Evolutionary conservation across 257 asterid genomes (phyloP), one percentile per base, ranked within the genome.

Genomic region (Mitragyna speciosa): DNA sequence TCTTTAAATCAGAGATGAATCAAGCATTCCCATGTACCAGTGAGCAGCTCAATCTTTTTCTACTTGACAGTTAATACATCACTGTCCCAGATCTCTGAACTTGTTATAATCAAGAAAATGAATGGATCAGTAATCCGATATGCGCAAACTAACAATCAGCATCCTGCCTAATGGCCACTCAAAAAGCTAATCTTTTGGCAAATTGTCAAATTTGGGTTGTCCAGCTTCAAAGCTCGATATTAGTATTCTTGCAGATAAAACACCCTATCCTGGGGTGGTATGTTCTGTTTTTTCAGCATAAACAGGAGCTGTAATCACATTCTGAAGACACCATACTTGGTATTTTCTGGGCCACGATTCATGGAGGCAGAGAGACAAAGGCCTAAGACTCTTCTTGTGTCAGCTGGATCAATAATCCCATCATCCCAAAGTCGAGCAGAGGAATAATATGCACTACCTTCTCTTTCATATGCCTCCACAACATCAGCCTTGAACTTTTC

Each of bases 391-490:
- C 87, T 96, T 75, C 99, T 92, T 16, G 99, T 96, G 78, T 95
- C 97, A 31, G 96, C 97, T 16, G 99, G 99, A 81, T 95, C 99
- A 39, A 95, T 93, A 30, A 95, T 86, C 15, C 99, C 99, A 24
- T 95, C 99, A 49, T 95, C 99, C 99, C 99, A 95, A 73, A 95
- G 97, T 84, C 99, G 88, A 1, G 98, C 92, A 12, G 98, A 92
- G 19, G 99, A 94, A 84, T 93, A 93, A 80, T 91, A 92, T 33
- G 98, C 93, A 75, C 92, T 90, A 58, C 98, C 96, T 80, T 95
- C 99, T 83, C 88, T 88, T 12, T 95, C 97, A 76, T 92, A 95
- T 26, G 97, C 97, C 84, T 90, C 94, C 77, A 83, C 89, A 5
- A 95, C 97, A 72, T 85, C 87, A 0, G 93, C 89, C 82, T 85